Evolutionary conservation across 495 filamentous ascomycete species (phyloP), one percentile per base, ranked within the genome.

Genomic region (Trichoderma parareesei): DNA sequence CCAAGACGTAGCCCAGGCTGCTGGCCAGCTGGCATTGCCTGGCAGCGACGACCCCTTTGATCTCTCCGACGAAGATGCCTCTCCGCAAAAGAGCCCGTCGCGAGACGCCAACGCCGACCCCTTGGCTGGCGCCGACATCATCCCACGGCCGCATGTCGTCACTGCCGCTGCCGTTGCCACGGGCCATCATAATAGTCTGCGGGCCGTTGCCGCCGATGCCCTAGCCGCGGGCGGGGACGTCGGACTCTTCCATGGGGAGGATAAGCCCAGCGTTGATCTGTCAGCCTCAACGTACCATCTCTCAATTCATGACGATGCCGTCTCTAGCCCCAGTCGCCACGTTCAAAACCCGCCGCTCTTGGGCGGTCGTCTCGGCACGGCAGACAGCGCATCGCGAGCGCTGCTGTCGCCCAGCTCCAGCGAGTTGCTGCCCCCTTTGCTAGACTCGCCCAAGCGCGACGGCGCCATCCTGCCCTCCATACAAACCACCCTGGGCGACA

Each of bases 351-450:
- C 69, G 60, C 66, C 62, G 55, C 71, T 64, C 64, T 55, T 33
- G 38, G 66, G 46, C 62, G 67, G 69, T 18, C 71, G 55, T 59
- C 67, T 72, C 38, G 69, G 62, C 41, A 76, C 76, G 14, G 72
- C 76, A 41, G 66, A 63, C 59, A 74, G 73, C 18, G 48, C n/a
- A 20, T 20, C 48, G 48, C 18, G 27, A 18, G 18, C 48, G 4
- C 37, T 57, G 18, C 37, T 57, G 27, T 57, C 53, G 53, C 53
- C 53, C 8, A 10, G 27, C 11, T 16, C 53, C 64, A 69, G 72
- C 42, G 79, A 82, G 62, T 27, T 27, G 27, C 69, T 84, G 18
- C 73, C 82, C n/a, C 82, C 81, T n/a, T 75, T 84, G 41, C 78
- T 76, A 37, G 67, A 71, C 38, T 82, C 80, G 9, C 78, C 80